phyloP scores from a whole-genome alignment of 2,329 filamentous ascomycete genomes.

The Sporothrix phasma region DNA sequence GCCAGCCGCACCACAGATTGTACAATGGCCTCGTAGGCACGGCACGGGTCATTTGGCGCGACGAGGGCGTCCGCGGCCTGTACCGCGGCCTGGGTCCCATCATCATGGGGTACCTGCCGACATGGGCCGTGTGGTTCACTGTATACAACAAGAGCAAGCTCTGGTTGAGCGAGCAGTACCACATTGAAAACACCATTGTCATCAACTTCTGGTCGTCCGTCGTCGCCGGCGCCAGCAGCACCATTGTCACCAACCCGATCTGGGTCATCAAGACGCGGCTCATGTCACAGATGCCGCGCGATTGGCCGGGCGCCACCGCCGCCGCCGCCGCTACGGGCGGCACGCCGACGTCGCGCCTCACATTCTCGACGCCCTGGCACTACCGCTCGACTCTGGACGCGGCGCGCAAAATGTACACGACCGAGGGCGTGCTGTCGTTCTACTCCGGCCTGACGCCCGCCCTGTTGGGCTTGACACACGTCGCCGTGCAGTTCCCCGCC shows the following conservation, averaged over 20 bases:
- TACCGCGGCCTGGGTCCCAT: constrained; percentile 92
- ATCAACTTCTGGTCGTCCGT: constrained; percentile 85
- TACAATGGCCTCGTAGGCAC: constrained; percentile 87
- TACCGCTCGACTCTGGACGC: constrained; percentile 86
- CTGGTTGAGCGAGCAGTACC: constrained; percentile 10
- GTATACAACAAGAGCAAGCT: constrained; percentile 42
- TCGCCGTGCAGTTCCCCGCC: constrained; percentile 92
- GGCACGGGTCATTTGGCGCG: constrained; percentile 70
- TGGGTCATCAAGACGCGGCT: constrained; percentile 99
- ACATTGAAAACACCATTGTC: constrained; percentile 51
- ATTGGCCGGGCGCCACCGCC: neutral
- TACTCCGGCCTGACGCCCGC: constrained; percentile 93
- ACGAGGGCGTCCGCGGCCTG: constrained; percentile 82
- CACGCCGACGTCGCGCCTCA: constrained; percentile 45
- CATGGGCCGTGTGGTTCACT: constrained; percentile 96
- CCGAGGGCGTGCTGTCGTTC: constrained; percentile 80
- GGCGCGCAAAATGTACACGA: constrained; percentile 88
- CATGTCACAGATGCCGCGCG: constrained; percentile 70
- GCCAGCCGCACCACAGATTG: constrained; percentile 42
- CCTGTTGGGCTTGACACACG: constrained; percentile 82
- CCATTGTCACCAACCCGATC: constrained; percentile 90
- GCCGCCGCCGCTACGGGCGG: constrained; percentile 27
- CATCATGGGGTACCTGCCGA: constrained; percentile 88
- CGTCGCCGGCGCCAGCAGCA: constrained; percentile 83
- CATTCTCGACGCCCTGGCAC: constrained; percentile 68